Percentiles rank a stretch among this genome's conserved stretches.
Evolutionary conservation across 1,139 yeast genomes (phyloP).

Genomic region (Barnettozyma hawaiiensis): DNA sequence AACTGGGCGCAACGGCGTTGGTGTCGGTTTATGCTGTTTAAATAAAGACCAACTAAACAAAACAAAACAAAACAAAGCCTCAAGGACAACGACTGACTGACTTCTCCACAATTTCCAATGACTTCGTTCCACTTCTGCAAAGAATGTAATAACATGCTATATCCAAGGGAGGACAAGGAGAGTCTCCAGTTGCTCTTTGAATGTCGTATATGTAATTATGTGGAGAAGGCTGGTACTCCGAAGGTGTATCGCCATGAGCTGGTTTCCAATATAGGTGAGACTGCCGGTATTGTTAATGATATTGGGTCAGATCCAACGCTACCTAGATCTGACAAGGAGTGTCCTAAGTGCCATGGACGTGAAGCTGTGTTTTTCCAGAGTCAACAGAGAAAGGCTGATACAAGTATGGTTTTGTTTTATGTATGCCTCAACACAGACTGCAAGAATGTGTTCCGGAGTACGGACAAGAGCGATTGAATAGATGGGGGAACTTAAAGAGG

Average conservation of each 20-base stretch:
- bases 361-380: conserved; percentile 96
- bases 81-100: too few relatives aligned
- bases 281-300: conserved; percentile 97
- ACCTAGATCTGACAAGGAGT: conserved; percentile 89
- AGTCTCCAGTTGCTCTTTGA: conserved; percentile 70
- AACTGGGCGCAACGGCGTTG: not conserved
- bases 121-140: conserved; percentile 91
- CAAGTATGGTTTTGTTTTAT: conserved; percentile 91
- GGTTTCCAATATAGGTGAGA: conserved; percentile 74
- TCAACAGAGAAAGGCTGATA: conserved; percentile 90
- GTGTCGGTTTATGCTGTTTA: not conserved
- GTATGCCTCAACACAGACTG: conserved; percentile 71
- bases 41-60: not conserved
- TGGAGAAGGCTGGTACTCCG: conserved; percentile 86
- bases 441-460: conserved; percentile 52
- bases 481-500: not conserved
- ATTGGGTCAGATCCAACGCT: conserved; percentile 94
- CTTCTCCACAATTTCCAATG: conserved; percentile 41
- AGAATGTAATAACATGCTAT: conserved; percentile 94
- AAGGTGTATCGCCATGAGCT: conserved; percentile 91
- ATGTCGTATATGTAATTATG: conserved; percentile 92
- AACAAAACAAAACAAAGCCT: too few relatives aligned
- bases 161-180: conserved; percentile 91
- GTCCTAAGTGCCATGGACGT: conserved; percentile 81
- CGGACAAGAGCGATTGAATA: conserved; percentile 1